Evolutionary conservation across 176 grass and related monocot species (phyloP), one percentile per base, ranked within the genome.

Genomic region (Carex pumila): DNA sequence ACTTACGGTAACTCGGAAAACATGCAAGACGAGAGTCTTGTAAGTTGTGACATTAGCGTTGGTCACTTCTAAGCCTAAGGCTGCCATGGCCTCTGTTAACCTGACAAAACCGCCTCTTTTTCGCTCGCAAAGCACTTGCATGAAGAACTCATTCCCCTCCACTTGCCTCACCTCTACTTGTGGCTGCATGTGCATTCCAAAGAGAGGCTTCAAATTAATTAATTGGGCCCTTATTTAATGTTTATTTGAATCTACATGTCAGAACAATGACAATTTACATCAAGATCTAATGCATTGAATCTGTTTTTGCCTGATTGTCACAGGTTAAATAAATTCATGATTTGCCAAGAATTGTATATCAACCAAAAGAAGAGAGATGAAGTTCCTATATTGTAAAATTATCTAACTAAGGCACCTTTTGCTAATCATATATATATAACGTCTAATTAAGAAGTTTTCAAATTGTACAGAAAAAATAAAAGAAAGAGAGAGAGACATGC

Each of bases 131-230:
- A 95, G 65, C 57, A 95, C 88, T 85, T 95, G 87, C n/a, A 98
- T 75, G 85, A 98, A 98, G 86, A 90, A 89, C 83, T 98, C 96
- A 57, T 98, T 95, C 8, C 88, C 91, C 54, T 92, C 85, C 79
- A 90, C 79, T 82, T 89, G 89, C 59, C 87, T 94, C 70, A 93
- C 95, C 84, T 95, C 96, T 85, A 98, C 89, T 80, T 93, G 95
- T 21, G 92, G 95, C 91, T 98, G 83, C 83, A 45, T 45, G 43
- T 8, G 83, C 12, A 67, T 47, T 39, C 2, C 37, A 75, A 85
- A 53, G 5, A 34, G 8, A 53, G 30, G 60, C 8, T 41, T 62
- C 55, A 87, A 31, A 45, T 11, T 67, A 61, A 22, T 58, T 80
- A 39, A 8, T 39, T 9, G 18, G 10, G 43, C 56, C 21, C 60